Evolutionary conservation across 345 rosid genomes (phyloP).

Genomic region (Acer campestre): DNA sequence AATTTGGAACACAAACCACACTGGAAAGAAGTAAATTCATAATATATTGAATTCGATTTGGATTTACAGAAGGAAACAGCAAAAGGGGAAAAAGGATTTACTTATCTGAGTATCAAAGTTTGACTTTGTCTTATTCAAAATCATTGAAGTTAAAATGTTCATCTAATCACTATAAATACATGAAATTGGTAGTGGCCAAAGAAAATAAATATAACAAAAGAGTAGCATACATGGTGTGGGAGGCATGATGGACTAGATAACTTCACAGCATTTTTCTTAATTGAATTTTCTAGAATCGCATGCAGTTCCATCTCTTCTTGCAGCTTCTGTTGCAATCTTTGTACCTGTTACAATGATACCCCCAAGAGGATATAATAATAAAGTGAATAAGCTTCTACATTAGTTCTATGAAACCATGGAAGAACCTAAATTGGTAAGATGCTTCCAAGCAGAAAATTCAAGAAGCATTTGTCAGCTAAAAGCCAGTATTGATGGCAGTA

Average conservation of each 20-base stretch:
- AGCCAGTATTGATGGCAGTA: background rate
- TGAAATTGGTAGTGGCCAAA: background rate
- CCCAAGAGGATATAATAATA: conserved; percentile 1
- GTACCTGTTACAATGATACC: conserved; percentile 52
- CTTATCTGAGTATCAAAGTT: background rate
- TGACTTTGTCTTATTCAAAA: background rate
- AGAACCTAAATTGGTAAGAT: background rate
- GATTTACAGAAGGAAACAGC: background rate
- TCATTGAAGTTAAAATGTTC: background rate
- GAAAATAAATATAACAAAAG: conserved; percentile 5
- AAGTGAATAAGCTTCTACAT: background rate
- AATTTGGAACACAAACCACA: conserved; percentile 12
- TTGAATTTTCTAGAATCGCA: conserved; percentile 53
- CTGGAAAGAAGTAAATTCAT: background rate
- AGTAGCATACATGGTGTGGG: conserved; percentile 56
- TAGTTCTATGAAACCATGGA: background rate
- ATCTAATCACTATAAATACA: background rate
- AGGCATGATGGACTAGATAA: conserved; percentile 46
- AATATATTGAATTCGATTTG: background rate
- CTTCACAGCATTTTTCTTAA: conserved; percentile 54
- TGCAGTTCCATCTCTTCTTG: conserved; percentile 74
- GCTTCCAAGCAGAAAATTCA: background rate
- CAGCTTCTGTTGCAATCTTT: conserved; percentile 64
- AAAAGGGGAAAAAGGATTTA: background rate
- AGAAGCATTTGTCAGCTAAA: background rate